Percentiles rank a stretch among this genome's conserved stretches.
Conservation (phyloP, 2,329 filamentous ascomycete genomes). For the Pezicula carpinea region DNA sequence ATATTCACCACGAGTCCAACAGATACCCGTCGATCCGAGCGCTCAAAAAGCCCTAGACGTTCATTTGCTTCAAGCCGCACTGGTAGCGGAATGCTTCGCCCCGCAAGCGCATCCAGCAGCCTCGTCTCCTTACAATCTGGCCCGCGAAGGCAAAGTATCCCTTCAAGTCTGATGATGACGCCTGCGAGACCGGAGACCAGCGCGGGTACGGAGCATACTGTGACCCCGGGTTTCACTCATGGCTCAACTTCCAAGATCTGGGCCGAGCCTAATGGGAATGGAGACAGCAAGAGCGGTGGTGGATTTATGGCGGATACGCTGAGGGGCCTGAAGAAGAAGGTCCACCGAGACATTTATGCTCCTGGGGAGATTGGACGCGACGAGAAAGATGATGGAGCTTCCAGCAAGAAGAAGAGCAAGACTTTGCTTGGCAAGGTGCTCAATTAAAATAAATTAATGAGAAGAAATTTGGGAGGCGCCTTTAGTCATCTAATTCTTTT, state of each 20-base stretch:
- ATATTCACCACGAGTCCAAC: constrained; percentile 20
- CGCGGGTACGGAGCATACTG: constrained; percentile 10
- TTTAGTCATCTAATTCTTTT: no score
- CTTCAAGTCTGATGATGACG: constrained; percentile 24
- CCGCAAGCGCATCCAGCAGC: constrained; percentile 24
- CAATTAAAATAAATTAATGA: constrained; percentile 12
- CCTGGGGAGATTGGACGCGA: not conserved
- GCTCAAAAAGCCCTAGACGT: constrained; percentile 24
- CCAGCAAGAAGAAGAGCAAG: constrained; percentile 25
- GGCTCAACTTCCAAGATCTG: constrained; percentile 6
- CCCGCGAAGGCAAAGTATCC: constrained; percentile 9
- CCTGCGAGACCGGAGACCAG: constrained; percentile 12
- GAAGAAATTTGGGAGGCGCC: no score
- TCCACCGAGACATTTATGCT: constrained; percentile 5
- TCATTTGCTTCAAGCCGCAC: constrained; percentile 24
- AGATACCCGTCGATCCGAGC: constrained; percentile 17
- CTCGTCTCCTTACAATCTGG: constrained; percentile 16
- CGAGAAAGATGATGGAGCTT: constrained; percentile 14
- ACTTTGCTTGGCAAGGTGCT: constrained; percentile 26
- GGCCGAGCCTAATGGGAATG: not conserved
- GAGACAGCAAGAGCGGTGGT: constrained; percentile 6
- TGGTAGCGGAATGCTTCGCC: constrained; percentile 16
- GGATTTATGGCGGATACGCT: constrained; percentile 20
- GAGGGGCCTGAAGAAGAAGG: constrained; percentile 19
- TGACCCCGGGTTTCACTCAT: constrained; percentile 1